Evolutionary conservation across 768 basidiomycete species (phyloP), one percentile per base, ranked within the genome.

Genomic region (Tubosaeta sp.): DNA sequence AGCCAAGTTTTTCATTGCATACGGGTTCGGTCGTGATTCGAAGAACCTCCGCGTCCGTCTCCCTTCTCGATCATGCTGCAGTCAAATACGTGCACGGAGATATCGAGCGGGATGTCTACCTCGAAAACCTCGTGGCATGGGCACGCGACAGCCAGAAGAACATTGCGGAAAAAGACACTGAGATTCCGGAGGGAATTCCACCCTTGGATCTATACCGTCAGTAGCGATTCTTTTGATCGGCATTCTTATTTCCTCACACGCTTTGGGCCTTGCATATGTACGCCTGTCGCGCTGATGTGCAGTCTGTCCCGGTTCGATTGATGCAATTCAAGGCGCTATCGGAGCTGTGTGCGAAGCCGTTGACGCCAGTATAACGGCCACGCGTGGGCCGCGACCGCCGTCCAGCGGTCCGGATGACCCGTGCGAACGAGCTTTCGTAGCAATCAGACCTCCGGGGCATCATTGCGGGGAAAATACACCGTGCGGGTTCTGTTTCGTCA

Each of bases 401-500:
- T 30, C 56, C 19, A 36, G 22, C 18, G 51, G 36, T 48, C 44
- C 25, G 10, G 51, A 50, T 9, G 46, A 44, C 56, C 58, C 32
- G 39, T 67, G 34, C 45, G 70, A 52, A 72, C 59, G 70, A 8
- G 90, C 88, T 0, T 97, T 97, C 65, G 91, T 90, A 10, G 86
- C 83, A 0, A 78, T 96, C 18, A 72, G 94, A 44, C 94, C 94
- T 0, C 94, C 94, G 0, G 94, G 95, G 2, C 94, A 96, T 73
- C 94, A 97, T 59, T 95, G 94, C 61, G 90, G 90, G 2, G 92
- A 94, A 68, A 82, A 93, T 52, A 81, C 81, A 0, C 95, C 95
- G 0, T 86, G 83, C 10, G 95, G 95, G 0, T 98, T 97, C 66
- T 97, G 95, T 68, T 96, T 94, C 59, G 79, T 96, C 27, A 97